phyloP scores from a whole-genome alignment of 352 stramenopile species.

The Phytopythium ostracodes region DNA sequence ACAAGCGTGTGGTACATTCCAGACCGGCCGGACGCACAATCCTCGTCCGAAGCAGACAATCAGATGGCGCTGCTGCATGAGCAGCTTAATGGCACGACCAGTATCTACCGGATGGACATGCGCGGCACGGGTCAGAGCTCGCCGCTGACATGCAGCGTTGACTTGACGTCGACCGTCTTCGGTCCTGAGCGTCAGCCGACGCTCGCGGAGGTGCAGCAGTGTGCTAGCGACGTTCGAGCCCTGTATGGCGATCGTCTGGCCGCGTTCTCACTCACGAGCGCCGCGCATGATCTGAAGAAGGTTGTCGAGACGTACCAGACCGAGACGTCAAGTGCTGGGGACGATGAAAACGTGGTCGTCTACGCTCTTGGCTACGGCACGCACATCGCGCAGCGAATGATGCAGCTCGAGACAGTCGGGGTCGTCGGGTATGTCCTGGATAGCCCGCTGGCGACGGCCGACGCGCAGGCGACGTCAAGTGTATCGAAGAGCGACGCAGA shows the following conservation, averaged over 20 bases:
- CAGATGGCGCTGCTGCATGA: constrained; percentile 49
- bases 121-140: constrained; percentile 47
- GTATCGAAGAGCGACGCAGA: constrained; percentile 33
- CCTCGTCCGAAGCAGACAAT: constrained; percentile 21
- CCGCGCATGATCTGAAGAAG: constrained; percentile 49
- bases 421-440: constrained; percentile 64
- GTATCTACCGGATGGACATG: constrained; percentile 55
- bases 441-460: constrained; percentile 26
- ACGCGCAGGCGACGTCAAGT: constrained; percentile 5
- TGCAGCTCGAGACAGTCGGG: constrained; percentile 44
- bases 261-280: constrained; percentile 68
- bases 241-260: constrained; percentile 23
- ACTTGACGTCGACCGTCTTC: constrained; percentile 4
- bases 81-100: constrained; percentile 31
- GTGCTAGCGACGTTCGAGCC: constrained; percentile 14
- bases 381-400: constrained; percentile 52
- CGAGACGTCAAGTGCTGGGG: not conserved
- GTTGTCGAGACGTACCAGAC: constrained; percentile 47
- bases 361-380: constrained; percentile 76
- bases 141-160: constrained; percentile 29
- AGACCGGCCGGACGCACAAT: constrained; percentile 31
- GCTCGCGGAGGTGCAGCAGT: constrained; percentile 6
- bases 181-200: not conserved
- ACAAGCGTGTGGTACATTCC: constrained; percentile 38
- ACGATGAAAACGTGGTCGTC: constrained; percentile 30